Base-by-base conservation (phyloP, 176 grass and related monocot species). In the Triticum timopheevii region DNA sequence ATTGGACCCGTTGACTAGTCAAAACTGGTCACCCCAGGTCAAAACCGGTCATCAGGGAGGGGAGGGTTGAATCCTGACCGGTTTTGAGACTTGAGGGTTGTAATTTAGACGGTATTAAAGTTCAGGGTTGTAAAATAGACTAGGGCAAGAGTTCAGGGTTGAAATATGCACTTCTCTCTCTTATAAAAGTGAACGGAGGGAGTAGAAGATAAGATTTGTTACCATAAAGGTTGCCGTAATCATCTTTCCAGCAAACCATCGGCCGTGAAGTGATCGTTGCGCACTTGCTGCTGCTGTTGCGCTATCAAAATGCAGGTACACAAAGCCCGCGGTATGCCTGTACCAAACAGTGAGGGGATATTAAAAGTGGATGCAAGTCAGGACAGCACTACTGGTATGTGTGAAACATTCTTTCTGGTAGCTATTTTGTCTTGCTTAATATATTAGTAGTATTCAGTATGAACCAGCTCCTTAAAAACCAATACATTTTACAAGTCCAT, bases 211-310 rank as follows among this genome's bases (percentile, higher is more conserved):
- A 66, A 38, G 19, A 47, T 56, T 13, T 58, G 52, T 79, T 87
- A 99, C 97, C 97, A 99, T 90, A 85, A 89, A 99, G 70, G 88
- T 94, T 10, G 94, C 94, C 16, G 89, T 99, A 47, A 99, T 99
- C 94, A 96, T 99, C 89, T 99, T 99, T 83, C 97, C 92, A 4
- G 97, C 97, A 47, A 99, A 99, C 74, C 74, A 77, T 77, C 74
- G 50, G 27, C 74, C 74, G 20, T 99, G 97, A 25, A 99, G 93
- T 65, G 94, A 89, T 27, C 73, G 86, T 82, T 96, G 97, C 33
- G 94, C 94, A 83, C 80, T 91, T 58, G 81, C 50, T 36, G 97
- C 92, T 13, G 90, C 87, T 65, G 79, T 44, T 68, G 80, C 72
- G 88, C 82, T 88, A 19, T 96, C 97, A 10, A 99, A 99, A 0